Base-by-base conservation (phyloP, 495 filamentous ascomycete genomes). In the Pseudomonodictys pantanalensis region DNA sequence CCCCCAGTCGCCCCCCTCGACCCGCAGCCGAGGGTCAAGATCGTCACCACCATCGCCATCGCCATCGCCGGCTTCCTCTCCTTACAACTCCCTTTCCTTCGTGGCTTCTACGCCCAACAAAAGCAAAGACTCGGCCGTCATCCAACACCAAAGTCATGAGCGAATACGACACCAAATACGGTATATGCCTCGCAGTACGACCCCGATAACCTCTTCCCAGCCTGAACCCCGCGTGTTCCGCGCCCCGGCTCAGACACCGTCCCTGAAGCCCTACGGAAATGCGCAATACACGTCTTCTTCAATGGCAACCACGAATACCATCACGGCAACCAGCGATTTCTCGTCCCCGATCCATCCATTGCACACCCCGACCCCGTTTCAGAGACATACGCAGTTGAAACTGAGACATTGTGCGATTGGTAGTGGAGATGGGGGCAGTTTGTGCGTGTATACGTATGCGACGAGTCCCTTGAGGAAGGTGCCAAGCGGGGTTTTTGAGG, bases 161-260 rank as follows among this genome's bases (percentile, higher is more conserved):
- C 69, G 93, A 98, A 75, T 98, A 98, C 72, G 90, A 98, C 72
- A 88, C 84, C 44, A 97, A 97, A 78, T 96, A 83, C 60, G 93
- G 91, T 90, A 67, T 97, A 96, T 73, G 72, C 83, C 45, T 84
- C 81, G 47, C 85, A 95, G 64, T 81, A 91, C 55, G 85, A 92
- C 66, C 88, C 87, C 0, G 86, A 93, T 52, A 78, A 77, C 32
- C 62, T 52, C 20, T 20, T n/a, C n/a, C n/a, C n/a, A n/a, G n/a
- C n/a, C n/a, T n/a, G n/a, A n/a, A n/a, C n/a, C n/a, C n/a, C n/a
- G n/a, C n/a, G 64, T 53, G 25, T 15, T 64, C 35, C 64, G 63
- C 18, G 53, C 45, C 2, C 39, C 3, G 22, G 15, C 30, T 3
- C 46, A 32, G n/a, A 67, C 64, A 20, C 64, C 67, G 2, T 58